phyloP scores from a whole-genome alignment of 257 asterid species.

The Solanum clarkiae region DNA sequence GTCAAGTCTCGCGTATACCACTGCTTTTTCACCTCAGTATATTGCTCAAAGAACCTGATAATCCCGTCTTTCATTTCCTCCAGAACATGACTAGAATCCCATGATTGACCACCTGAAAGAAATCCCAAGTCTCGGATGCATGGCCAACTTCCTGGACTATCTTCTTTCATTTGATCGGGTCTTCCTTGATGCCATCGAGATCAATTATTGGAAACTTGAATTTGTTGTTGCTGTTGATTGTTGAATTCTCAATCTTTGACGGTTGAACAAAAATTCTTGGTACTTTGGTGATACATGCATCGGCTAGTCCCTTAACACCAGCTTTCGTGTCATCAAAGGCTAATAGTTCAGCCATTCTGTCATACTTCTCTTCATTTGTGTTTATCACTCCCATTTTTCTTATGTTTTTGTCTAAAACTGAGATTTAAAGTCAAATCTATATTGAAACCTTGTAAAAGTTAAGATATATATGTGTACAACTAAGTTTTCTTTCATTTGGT shows the following conservation, averaged over 20 bases:
- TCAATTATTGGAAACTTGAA: background rate
- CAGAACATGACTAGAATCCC: background rate
- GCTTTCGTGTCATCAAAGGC: background rate
- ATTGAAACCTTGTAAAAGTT: background rate
- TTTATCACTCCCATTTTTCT: background rate
- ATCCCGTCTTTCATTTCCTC: background rate
- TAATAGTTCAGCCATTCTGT: background rate
- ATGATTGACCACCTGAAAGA: constrained; percentile 6
- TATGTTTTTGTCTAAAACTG: background rate
- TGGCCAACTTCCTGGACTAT: background rate
- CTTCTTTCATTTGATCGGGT: background rate
- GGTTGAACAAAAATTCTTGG: background rate
- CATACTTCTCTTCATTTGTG: background rate
- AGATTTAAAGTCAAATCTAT: background rate
- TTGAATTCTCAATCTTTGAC: background rate
- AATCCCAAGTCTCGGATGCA: background rate
- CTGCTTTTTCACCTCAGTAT: background rate
- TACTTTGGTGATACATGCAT: background rate
- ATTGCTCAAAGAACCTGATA: background rate
- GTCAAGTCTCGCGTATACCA: background rate
- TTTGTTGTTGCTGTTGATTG: background rate
- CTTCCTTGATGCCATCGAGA: background rate
- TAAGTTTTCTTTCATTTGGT: no score
- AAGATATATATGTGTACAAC: background rate
- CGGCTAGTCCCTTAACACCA: constrained; percentile 4